phyloP scores from a whole-genome alignment of 805 yeast species.

The Naumovozyma baii region DNA sequence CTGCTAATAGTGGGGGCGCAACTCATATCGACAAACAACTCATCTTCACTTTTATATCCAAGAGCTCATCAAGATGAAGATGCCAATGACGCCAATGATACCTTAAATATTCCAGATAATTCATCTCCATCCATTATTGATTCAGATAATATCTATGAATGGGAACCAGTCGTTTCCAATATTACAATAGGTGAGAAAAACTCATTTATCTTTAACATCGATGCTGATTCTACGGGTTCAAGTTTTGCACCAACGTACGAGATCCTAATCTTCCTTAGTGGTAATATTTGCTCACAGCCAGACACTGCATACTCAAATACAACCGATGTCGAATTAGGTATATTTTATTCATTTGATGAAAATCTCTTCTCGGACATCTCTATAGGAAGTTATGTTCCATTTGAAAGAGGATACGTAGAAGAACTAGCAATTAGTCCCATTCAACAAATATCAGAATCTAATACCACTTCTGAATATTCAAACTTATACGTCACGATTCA shows the following conservation, averaged over 20 bases:
- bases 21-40: too few relatives aligned
- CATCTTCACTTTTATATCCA: too few relatives aligned
- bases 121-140: constrained; percentile 7
- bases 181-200: constrained; percentile 19
- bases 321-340: constrained; percentile 12
- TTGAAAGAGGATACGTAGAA: constrained; percentile 24
- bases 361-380: constrained; percentile 11
- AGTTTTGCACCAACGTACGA: constrained; percentile 14
- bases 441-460: not conserved
- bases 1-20: too few relatives aligned
- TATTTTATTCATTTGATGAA: constrained; percentile 24
- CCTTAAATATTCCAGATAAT: too few relatives aligned
- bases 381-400: constrained; percentile 10
- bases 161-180: constrained; percentile 26
- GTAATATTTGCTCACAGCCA: constrained; percentile 29
- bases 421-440: constrained; percentile 24
- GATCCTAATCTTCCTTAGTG: constrained; percentile 27
- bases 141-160: constrained; percentile 27
- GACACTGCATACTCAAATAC: too few relatives aligned
- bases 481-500: constrained; percentile 21
- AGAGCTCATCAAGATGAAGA: too few relatives aligned
- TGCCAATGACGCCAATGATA: too few relatives aligned
- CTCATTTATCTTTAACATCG: constrained; percentile 18
- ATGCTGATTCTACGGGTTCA: constrained; percentile 6
- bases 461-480: constrained; percentile 15